Conservation (phyloP, 2,329 filamentous ascomycete species). For the Colletotrichum coccodes region DNA sequence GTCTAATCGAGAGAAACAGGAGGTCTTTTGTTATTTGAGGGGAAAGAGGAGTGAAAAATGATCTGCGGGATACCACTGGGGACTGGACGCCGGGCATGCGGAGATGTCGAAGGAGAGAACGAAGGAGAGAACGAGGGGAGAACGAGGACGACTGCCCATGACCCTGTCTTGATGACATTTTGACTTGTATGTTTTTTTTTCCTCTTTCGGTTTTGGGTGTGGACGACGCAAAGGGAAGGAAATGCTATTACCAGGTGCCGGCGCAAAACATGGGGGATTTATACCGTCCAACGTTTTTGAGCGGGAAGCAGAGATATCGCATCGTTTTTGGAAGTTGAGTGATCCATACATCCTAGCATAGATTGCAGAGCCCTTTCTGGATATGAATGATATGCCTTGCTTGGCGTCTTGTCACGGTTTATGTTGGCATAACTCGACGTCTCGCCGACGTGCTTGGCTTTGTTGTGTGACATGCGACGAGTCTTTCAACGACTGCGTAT, state of each 20-base stretch:
- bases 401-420: not conserved
- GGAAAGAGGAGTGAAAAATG: slow-evolving; percentile 15
- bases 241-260: slow-evolving; percentile 5
- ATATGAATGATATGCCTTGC: not conserved
- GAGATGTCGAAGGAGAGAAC: not conserved
- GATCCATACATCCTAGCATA: slow-evolving; percentile 3
- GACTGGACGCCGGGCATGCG: not conserved
- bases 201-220: slow-evolving; percentile 5
- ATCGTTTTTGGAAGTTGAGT: not conserved
- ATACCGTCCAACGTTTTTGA: not conserved
- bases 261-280: slow-evolving; percentile 8
- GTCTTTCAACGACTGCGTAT: not conserved
- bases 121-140: not conserved
- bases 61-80: slow-evolving; percentile 23
- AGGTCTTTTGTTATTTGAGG: not conserved
- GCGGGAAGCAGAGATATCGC: not conserved
- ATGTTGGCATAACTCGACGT: not conserved
- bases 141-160: not conserved
- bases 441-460: not conserved
- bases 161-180: slow-evolving; percentile 15
- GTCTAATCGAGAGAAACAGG: not conserved
- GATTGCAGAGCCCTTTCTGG: not conserved
- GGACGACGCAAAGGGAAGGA: slow-evolving; percentile 16
- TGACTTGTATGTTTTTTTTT: slow-evolving; percentile 8
- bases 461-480: not conserved